Percentiles rank a stretch among this genome's conserved stretches.
phyloP scores from a whole-genome alignment of 768 basidiomycete genomes.

The Serpula lacrymans region DNA sequence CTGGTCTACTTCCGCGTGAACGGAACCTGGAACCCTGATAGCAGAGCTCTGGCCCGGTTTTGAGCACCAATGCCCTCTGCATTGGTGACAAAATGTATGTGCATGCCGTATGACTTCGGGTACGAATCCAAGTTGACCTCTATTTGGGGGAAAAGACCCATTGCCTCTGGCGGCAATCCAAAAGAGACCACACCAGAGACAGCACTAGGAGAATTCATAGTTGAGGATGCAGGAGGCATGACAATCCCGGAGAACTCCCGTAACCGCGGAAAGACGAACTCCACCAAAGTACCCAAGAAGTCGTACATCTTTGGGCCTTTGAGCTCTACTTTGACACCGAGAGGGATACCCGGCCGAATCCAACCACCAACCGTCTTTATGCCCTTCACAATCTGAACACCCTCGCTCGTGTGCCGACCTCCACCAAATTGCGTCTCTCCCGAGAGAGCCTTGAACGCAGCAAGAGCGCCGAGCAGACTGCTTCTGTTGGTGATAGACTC shows the following conservation, averaged over 20 bases:
- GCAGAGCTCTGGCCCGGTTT: slow-evolving; percentile 78
- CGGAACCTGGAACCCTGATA: slow-evolving; percentile 92
- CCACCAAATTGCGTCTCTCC: slow-evolving; percentile 78
- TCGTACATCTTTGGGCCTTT: slow-evolving; percentile 93
- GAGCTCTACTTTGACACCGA: slow-evolving; percentile 88
- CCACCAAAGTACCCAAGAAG: slow-evolving; percentile 82
- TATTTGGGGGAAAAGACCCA: slow-evolving; percentile 93
- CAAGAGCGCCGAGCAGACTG: slow-evolving; percentile 78
- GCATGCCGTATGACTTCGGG: slow-evolving; percentile 83
- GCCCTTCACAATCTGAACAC: slow-evolving; percentile 75
- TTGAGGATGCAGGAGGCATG: slow-evolving; percentile 72
- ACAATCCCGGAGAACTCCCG: slow-evolving; percentile 86
- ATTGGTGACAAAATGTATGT: slow-evolving; percentile 91
- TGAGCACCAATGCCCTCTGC: slow-evolving; percentile 87
- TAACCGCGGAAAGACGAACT: slow-evolving; percentile 93
- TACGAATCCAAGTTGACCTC: slow-evolving; percentile 93
- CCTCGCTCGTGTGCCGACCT: slow-evolving; percentile 63
- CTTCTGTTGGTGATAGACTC: slow-evolving; percentile 68
- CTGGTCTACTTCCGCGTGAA: slow-evolving; percentile 50
- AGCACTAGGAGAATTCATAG: slow-evolving; percentile 66
- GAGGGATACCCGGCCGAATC: slow-evolving; percentile 78
- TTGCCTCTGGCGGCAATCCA: slow-evolving; percentile 78
- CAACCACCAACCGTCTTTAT: slow-evolving; percentile 73
- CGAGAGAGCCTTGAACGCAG: slow-evolving; percentile 82
- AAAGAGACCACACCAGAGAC: slow-evolving; percentile 88